Conservation (phyloP, 1,139 yeast genomes). For the Nakaseomyces nivariensis region DNA sequence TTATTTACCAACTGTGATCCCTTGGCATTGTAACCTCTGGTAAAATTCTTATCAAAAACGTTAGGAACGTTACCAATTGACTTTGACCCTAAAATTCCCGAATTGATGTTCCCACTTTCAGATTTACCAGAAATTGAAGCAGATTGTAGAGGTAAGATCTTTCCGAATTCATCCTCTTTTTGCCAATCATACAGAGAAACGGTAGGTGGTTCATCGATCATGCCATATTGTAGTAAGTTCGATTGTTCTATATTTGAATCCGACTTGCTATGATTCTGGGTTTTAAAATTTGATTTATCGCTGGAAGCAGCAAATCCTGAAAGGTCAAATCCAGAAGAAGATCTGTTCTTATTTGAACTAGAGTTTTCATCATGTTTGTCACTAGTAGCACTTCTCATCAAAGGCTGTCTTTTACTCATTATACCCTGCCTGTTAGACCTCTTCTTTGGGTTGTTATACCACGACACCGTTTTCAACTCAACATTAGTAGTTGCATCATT, state of each 20-base stretch:
- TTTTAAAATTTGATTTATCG: neutral
- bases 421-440: conserved; percentile 47
- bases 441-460: conserved; percentile 48
- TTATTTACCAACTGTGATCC: conserved; percentile 18
- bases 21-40: neutral
- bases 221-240: neutral
- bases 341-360: conserved; percentile 16
- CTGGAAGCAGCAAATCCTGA: neutral
- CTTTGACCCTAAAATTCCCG: neutral
- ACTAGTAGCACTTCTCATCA: neutral
- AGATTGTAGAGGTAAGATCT: conserved; percentile 12
- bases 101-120: neutral
- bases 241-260: neutral
- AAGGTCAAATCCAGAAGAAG: neutral
- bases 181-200: conserved; percentile 47
- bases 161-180: conserved; percentile 29
- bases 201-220: conserved; percentile 42
- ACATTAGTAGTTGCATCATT: neutral
- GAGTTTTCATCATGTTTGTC: conserved; percentile 13
- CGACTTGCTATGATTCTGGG: neutral
- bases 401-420: conserved; percentile 32
- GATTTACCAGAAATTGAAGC: conserved; percentile 4
- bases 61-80: conserved; percentile 9
- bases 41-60: conserved; percentile 36
- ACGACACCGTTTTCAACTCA: conserved; percentile 14